Evolutionary conservation across 352 stramenopile genomes (phyloP), one percentile per base, ranked within the genome.

Genomic region (Achlya hypogyna): DNA sequence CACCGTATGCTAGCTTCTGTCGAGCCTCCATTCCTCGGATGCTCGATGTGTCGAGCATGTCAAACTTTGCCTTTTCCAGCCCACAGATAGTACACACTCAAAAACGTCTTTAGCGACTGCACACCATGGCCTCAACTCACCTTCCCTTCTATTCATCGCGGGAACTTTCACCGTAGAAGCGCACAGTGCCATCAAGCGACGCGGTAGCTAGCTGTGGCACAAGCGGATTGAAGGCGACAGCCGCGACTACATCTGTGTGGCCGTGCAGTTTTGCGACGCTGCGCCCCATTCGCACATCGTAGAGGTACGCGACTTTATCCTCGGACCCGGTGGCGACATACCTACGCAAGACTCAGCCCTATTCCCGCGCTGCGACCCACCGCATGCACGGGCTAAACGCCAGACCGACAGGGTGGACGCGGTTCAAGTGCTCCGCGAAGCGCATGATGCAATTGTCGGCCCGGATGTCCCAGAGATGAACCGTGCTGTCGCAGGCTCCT

Each of bases 381-480:
- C 89, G 84, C 85, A 95, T 93, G 74, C 89, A 96, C 2, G 88
- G 89, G 53, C 82, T 94, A 65, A 96, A 96, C 16, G 81, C 76
- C 34, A 82, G 69, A 6, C 82, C 81, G 1, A 95, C 58, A 5
- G 71, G 65, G 29, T 96, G 86, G 18, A 91, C 81, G 56, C 85
- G 82, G 73, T 96, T 95, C 20, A 85, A 71, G 69, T 96, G 88
- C 62, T 93, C 82, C 34, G 74, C 71, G 52, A 96, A 93, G 49
- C 77, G 82, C 78, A 93, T 88, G 59, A 93, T 82, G 66, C 83
- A 90, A 40, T 93, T 90, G 70, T 91, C 79, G 27, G 83, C 80
- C 64, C 88, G 82, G 53, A 96, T 82, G 71, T 96, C 87, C 87
- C 88, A 96, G 38, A 96, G 65, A 62, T 91, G 77, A 22, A 82